Evolutionary conservation across 208 protist species (phyloP), one percentile per base, ranked within the genome.

Genomic region (Crithidia expoeki): DNA sequence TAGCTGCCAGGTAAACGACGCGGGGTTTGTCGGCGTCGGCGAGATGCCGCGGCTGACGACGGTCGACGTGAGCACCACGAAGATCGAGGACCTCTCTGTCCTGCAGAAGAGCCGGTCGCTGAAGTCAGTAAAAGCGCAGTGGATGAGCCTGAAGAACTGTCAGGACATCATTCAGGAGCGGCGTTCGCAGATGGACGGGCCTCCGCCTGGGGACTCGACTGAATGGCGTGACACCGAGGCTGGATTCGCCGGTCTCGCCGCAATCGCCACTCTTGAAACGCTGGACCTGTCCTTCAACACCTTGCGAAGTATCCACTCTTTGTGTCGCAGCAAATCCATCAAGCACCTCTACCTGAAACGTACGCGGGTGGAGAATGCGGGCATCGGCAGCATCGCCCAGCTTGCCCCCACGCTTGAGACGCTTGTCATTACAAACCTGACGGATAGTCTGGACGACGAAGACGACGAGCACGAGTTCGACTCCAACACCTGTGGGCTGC

Each of bases 201-300:
- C 61, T 12, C n/a, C 67, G 23, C 42, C 64, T 11, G 71, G 61
- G 19, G 67, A 40, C 57, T 60, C 62, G 23, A 51, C 46, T 19
- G 76, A 46, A 12, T 72, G 59, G 72, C 55, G 34, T 16, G 74
- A 86, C 60, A 49, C 69, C 28, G 87, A 89, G 72, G 81, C 66
- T 17, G 79, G 84, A 28, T 88, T 85, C 50, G 53, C 79, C 14
- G 81, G 84, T 5, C 69, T 93, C 34, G 87, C 87, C 23, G 71
- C 64, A 19, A 89, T 93, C 40, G 71, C 77, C 19, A 93, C 87
- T 23, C 79, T 93, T 19, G 80, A 88, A 52, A 75, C 74, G 28
- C 27, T 93, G 3, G 87, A 93, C 74, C 71, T 93, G 16, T 89
- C 83, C 49, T 88, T 84, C 74, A 86, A 83, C 68, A 62, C 76